Evolutionary conservation across 345 rosid species (phyloP), one percentile per base, ranked within the genome.

Genomic region (Diplotaxis tenuifolia): DNA sequence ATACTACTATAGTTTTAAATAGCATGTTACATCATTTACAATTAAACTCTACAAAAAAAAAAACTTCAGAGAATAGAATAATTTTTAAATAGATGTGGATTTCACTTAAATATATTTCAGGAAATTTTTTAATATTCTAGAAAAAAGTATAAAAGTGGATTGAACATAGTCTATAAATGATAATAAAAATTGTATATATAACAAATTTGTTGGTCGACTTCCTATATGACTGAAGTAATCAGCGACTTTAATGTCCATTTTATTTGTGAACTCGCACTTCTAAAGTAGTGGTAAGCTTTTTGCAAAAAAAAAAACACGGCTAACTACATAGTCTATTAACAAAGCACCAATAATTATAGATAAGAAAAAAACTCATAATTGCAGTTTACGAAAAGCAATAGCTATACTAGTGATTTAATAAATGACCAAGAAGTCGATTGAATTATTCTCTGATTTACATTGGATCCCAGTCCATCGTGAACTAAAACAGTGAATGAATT

Each of bases 291-390:
- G 49, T 62, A 36, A 61, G 3, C 2, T 34, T 61, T 32, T 9
- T 18, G 16, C 25, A 23, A 29, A 27, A 25, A 19, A 61, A 32
- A 61, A 1, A 21, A 61, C n/a, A 19, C 3, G 34, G 49, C 8
- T 29, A 29, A 29, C 34, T 2, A 25, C 28, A 3, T 25, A 25
- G 4, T 25, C 3, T 25, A 25, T 25, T 25, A 7, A 15, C 15
- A 45, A 45, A 45, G 19, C 38, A 58, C 32, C 77, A 65, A 73
- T 74, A 45, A 65, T 66, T 65, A n/a, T 18, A 58, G 52, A 20
- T 40, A 55, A n/a, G 0, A 20, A 59, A 32, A 49, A 57, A 45
- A 71, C 3, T n/a, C 36, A 61, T 21, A 22, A 45, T 58, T 31
- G 58, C 18, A 14, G 9, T 62, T 38, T 64, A 19, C 64, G 7